phyloP scores from a whole-genome alignment of 768 basidiomycete species.

The Clavulina sp. region DNA sequence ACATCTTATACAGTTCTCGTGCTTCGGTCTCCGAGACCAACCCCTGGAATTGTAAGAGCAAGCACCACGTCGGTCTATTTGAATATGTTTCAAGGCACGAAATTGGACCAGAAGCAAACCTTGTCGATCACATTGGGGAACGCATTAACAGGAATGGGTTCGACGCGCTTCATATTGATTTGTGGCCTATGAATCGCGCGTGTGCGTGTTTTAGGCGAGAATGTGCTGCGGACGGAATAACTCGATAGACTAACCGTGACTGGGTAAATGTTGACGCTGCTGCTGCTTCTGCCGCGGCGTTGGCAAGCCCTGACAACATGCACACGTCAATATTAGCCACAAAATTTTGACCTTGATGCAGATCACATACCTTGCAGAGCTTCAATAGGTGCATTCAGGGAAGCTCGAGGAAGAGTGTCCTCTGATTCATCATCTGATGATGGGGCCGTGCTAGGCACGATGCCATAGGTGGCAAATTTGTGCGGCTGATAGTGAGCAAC shows the following conservation, averaged over 20 bases:
- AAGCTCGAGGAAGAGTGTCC: slow-evolving; percentile 66
- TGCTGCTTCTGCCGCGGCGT: slow-evolving; percentile 79
- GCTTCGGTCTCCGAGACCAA: slow-evolving; percentile 75
- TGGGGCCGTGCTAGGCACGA: slow-evolving; percentile 63
- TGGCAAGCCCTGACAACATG: slow-evolving; percentile 45
- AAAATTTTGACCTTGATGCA: background rate
- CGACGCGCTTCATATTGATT: slow-evolving; percentile 72
- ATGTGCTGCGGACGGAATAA: background rate
- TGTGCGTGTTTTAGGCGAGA: background rate
- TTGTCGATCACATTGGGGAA: slow-evolving; percentile 85
- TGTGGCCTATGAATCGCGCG: slow-evolving; percentile 2
- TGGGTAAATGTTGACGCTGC: slow-evolving; percentile 25
- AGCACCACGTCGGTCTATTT: background rate
- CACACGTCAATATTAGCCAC: background rate
- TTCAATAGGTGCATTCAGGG: slow-evolving; percentile 83
- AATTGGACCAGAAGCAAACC: too few relatives aligned
- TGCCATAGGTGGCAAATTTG: slow-evolving; percentile 82
- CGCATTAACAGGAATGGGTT: slow-evolving; percentile 67
- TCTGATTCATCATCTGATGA: slow-evolving; percentile 88
- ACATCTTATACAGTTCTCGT: slow-evolving; percentile 85
- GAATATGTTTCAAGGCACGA: background rate
- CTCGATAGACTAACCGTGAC: background rate
- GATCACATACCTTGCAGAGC: slow-evolving; percentile 52
- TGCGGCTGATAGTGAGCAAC: slow-evolving; percentile 37
- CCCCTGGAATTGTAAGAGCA: slow-evolving; percentile 30